phyloP scores from a whole-genome alignment of 78 protist genomes.

The Emiliania huxleyi region DNA sequence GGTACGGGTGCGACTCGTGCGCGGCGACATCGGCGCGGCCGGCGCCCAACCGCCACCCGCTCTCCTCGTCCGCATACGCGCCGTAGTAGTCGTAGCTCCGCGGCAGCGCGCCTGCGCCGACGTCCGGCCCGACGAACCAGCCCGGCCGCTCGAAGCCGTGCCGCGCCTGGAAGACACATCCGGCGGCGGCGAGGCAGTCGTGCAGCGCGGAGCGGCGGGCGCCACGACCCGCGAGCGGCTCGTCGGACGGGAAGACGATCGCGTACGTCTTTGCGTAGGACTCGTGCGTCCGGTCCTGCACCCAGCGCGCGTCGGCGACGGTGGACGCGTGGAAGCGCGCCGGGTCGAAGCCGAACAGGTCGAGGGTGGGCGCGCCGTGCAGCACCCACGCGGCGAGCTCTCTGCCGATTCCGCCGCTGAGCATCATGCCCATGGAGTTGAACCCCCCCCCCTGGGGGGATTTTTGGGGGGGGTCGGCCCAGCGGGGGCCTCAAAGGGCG shows the following conservation, averaged over 20 bases:
- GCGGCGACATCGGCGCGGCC: not conserved
- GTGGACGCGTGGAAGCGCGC: constrained; percentile 21
- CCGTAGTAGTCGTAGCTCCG: constrained; percentile 14
- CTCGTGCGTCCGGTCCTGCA: constrained; percentile 18
- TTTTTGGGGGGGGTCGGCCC: no score
- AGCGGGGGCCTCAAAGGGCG: no score
- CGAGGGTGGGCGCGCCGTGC: not conserved
- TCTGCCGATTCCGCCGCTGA: constrained; percentile 9
- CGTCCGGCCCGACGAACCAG: not conserved
- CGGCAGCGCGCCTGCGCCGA: not conserved
- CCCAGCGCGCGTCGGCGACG: constrained; percentile 20
- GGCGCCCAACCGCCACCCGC: not conserved
- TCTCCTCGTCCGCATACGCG: not conserved
- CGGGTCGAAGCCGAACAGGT: constrained; percentile 14
- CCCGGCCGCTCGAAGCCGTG: constrained; percentile 48
- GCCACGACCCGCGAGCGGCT: constrained; percentile 24
- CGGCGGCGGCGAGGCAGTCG: not conserved
- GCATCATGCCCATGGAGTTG: constrained; percentile 44
- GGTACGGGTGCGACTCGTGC: not conserved
- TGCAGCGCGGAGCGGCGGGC: constrained; percentile 31
- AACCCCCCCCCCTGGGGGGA: no score
- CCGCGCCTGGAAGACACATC: constrained; percentile 34
- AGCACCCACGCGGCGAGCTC: not conserved
- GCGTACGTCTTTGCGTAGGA: constrained; percentile 25
- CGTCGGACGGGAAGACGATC: constrained; percentile 27